Evolutionary conservation across 2,329 filamentous ascomycete species (phyloP), one percentile per base, ranked within the genome.

Genomic region (Drechslerella dactyloides): DNA sequence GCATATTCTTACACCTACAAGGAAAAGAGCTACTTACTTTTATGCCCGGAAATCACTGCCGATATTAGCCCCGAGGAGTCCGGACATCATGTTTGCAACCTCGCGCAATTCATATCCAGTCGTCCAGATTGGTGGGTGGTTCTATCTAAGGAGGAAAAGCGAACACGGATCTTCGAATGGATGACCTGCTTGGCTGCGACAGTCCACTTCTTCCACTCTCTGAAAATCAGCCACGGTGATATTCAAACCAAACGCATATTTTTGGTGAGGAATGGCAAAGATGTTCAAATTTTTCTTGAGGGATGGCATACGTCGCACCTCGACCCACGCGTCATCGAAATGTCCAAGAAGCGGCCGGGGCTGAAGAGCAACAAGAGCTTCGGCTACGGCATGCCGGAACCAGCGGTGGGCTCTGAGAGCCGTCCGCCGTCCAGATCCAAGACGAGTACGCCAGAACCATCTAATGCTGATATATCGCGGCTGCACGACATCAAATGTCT

Each of bases 111-210:
- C 44, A 55, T 72, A 24, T 7, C 19, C 15, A 59, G 59, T 40
- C 59, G 68, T 30, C 68, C 68, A 0, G 59, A 65, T 21, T 72
- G 68, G 68, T 72, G 68, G 68, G 27, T 65, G 4, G 61, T 42
- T 11, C 30, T 72, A n/a, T 57, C 59, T 3, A 72, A 72, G 44
- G 68, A 72, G 30, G 68, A 72, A 19, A 72, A 72, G 44, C 46
- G 54, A n/a, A 27, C 48, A 7, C 48, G 54, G 6, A 37, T 72
- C 2, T 56, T 72, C 19, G 68, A 60, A 30, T 72, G 68, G 68
- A 65, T 72, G 68, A 56, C 68, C 2, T 72, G 68, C 30, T 27
- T 72, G 3, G 68, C 68, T n/a, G 54, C 68, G 15, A 65, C 60
- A 10, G 54, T 72, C 13, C 42, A 64, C 2, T 57, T 72, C 23